phyloP scores from a whole-genome alignment of 192 early-diverging fungal species.

The Linnemannia schmuckeri region DNA sequence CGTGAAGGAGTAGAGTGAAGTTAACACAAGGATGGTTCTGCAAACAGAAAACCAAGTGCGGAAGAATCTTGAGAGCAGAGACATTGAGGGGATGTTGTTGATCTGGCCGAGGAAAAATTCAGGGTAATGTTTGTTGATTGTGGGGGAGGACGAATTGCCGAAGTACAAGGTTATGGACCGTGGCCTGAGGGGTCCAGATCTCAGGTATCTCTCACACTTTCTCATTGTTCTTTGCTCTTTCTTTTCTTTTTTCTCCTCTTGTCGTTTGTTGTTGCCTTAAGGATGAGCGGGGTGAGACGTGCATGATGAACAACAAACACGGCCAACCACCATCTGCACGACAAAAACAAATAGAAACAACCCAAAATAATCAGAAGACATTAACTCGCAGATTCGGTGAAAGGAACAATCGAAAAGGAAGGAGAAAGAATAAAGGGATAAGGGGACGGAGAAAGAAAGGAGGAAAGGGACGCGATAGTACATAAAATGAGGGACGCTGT shows the following conservation, averaged over 20 bases:
- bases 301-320: neutral
- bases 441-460: neutral
- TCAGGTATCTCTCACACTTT: neutral
- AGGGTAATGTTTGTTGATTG: neutral
- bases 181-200: neutral
- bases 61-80: neutral
- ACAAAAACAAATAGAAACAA: neutral
- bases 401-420: neutral
- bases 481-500: neutral
- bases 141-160: constrained; percentile 1
- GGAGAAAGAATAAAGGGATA: neutral
- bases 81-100: neutral
- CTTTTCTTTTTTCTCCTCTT: neutral
- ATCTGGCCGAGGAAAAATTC: neutral
- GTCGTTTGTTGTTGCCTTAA: neutral
- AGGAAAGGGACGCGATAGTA: neutral
- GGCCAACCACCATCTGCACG: neutral
- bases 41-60: neutral
- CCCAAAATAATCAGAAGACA: neutral
- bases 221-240: neutral
- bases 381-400: neutral
- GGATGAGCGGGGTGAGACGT: neutral
- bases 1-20: neutral
- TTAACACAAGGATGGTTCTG: neutral
- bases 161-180: constrained; percentile 1